Evolutionary conservation across 2,329 filamentous ascomycete species (phyloP), one percentile per base, ranked within the genome.

Genomic region (Sodiomyces alkalinus): DNA sequence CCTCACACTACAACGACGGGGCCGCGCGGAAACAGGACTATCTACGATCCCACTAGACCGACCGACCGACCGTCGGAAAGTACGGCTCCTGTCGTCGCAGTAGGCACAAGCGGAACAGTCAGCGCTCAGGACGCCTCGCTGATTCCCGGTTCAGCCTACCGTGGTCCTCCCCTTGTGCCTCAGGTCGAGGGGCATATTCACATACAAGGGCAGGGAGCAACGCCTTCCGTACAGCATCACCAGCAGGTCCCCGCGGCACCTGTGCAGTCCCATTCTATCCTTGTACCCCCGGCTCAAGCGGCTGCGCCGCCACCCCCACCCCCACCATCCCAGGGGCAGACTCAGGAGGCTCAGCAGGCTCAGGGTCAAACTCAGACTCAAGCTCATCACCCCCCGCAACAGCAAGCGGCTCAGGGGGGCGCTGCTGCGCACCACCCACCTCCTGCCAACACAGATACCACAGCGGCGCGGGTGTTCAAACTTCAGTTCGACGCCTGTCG

Each of bases 401-500:
- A 32, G 16, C 35, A 33, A 17, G 33, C 33, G n/a, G 24, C 30
- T n/a, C 31, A 29, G 24, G 20, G 27, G 9, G 19, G 14, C 4
- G 11, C 19, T 26, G 44, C 42, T 5, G 35, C 27, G 7, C 48
- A 58, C 22, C 58, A 66, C 30, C 60, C 58, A 3, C 62, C 64
- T 34, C 58, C 64, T 7, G 44, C 49, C 1, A 47, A 52, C 20
- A 47, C 53, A 6, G 64, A 69, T 36, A 52, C 56, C 18, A 60
- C 57, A 30, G 57, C 62, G 8, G 59, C 63, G 6, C 56, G 90
- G 15, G 80, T 98, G 3, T 98, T 96, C 62, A 98, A 98, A 53
- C 62, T 96, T 19, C 90, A 98, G 50, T 98, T 94, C 41, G 90
- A 98, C 47, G 81, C 85, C 1, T 70, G 85, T 14, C 75, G 86